Percentiles rank a stretch among this genome's conserved stretches.
These are phyloP conservation scores for Coemansia sp. DNA, from an alignment of 192 early-diverging fungal species.

Conservation along the genomic window DNA sequence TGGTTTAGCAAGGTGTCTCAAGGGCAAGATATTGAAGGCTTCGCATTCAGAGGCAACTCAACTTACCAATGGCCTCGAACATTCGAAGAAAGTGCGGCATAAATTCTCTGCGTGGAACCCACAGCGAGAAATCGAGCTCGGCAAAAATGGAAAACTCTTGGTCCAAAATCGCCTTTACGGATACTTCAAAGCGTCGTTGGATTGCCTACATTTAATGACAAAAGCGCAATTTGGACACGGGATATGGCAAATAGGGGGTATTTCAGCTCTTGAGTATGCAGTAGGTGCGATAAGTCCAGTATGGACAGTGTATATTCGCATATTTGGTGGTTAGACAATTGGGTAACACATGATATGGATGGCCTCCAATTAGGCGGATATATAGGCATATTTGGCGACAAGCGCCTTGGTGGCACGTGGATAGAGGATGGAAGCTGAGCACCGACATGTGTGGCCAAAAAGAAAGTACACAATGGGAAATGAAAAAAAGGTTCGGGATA, in stretches of 20 bases:
- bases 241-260: neutral
- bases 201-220: slow-evolving; percentile 59
- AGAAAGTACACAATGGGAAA: neutral
- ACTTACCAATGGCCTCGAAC: slow-evolving; percentile 63
- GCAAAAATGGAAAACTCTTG: slow-evolving; percentile 94
- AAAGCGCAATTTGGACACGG: neutral
- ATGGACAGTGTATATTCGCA: neutral
- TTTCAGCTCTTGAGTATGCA: neutral
- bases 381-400: neutral
- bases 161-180: slow-evolving; percentile 76
- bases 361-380: slow-evolving; percentile 6
- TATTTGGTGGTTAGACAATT: neutral
- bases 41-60: neutral
- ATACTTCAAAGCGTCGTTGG: slow-evolving; percentile 75
- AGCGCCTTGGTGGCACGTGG: neutral
- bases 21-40: neutral
- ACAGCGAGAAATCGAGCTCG: slow-evolving; percentile 88
- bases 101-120: slow-evolving; percentile 82
- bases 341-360: neutral
- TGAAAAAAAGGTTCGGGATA: slow-evolving; percentile 3
- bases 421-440: neutral
- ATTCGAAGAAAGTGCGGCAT: slow-evolving; percentile 93
- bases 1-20: neutral
- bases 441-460: neutral
- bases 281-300: neutral